Evolutionary conservation across 331 rosid species (phyloP).

Genomic region (Erythrophleum ivorense): DNA sequence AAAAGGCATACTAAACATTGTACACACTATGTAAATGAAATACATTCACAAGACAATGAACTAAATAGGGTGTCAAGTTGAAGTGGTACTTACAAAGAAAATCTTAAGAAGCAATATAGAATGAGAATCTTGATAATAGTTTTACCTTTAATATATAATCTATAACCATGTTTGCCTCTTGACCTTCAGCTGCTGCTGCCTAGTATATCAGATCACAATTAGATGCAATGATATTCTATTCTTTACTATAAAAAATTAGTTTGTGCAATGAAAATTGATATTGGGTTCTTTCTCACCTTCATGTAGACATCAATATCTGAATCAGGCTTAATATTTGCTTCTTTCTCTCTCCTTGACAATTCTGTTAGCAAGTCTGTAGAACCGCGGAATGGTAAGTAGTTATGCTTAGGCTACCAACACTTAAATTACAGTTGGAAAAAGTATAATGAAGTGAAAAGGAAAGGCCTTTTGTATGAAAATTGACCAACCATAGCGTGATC

Average conservation of each 20-base stretch:
- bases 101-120: not conserved
- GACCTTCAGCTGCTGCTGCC: conserved; percentile 75
- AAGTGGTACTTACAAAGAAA: not conserved
- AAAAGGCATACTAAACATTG: no score
- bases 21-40: no score
- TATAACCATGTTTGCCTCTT: conserved; percentile 63
- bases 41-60: no score
- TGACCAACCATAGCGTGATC: conserved; percentile 73
- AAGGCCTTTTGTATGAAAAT: not conserved
- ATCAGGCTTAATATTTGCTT: conserved; percentile 71
- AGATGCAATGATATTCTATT: conserved; percentile 9
- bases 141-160: conserved; percentile 74
- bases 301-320: conserved; percentile 69
- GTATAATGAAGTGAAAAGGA: not conserved
- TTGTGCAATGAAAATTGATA: not conserved
- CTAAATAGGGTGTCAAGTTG: no score
- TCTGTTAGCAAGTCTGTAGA: conserved; percentile 72
- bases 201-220: conserved; percentile 36
- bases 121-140: conserved; percentile 26
- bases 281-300: conserved; percentile 53
- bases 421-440: not conserved
- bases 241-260: no score
- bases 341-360: conserved; percentile 80
- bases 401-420: not conserved
- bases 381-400: conserved; percentile 20